Conservation (phyloP, 805 yeast species). For the Saccharomycopsis lassenensis region DNA sequence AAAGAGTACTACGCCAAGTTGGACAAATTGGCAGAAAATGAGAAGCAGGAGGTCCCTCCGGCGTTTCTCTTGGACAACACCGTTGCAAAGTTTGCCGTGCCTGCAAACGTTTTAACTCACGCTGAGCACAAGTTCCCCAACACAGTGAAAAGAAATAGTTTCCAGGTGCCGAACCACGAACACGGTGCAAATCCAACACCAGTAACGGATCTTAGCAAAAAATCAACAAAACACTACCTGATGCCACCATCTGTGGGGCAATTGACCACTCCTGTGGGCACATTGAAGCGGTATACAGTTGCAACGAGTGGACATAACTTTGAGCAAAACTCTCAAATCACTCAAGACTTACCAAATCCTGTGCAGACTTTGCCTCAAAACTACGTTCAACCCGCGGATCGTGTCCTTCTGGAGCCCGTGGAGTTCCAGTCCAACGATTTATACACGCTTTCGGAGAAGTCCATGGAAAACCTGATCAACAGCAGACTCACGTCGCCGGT, state of each 20-base stretch:
- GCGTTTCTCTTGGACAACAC: conserved; percentile 14
- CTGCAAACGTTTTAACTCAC: conserved; percentile 9
- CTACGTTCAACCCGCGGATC: too few species aligned
- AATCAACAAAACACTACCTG: background rate
- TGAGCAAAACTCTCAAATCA: too few species aligned
- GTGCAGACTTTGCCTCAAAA: too few species aligned
- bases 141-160: conserved; percentile 13
- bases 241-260: too few species aligned
- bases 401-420: too few species aligned
- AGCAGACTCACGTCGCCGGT: too few species aligned
- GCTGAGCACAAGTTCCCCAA: conserved; percentile 16
- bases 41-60: conserved; percentile 15
- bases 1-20: conserved; percentile 7
- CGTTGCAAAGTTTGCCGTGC: conserved; percentile 3
- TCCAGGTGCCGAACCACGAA: background rate
- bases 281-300: too few species aligned
- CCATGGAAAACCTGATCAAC: conserved; percentile 11
- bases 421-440: conserved; percentile 7
- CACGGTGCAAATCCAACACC: conserved; percentile 3
- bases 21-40: too few species aligned
- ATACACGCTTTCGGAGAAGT: conserved; percentile 14
- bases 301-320: too few species aligned
- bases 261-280: too few species aligned
- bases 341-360: too few species aligned
- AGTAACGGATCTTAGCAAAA: conserved; percentile 7